Conservation (phyloP, 1,284 basidiomycete genomes). For the Trametes hirsuta region DNA sequence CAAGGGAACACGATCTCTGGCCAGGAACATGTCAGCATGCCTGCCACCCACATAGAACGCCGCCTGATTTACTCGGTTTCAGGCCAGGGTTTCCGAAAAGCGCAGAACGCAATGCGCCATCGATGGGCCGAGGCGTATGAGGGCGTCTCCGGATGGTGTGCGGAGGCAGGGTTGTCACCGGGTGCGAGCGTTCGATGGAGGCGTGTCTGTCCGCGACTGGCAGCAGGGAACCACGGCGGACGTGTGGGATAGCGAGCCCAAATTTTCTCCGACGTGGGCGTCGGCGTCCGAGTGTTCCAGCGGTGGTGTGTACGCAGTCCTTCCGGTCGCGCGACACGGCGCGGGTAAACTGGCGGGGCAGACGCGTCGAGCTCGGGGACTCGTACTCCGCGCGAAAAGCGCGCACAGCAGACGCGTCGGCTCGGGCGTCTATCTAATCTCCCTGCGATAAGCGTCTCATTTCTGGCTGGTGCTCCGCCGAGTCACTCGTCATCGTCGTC, state of each 20-base stretch:
- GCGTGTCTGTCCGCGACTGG: constrained; percentile 4
- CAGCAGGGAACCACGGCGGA: neutral
- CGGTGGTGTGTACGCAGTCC: neutral
- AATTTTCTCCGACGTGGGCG: constrained; percentile 5
- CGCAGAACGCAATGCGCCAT: constrained; percentile 14
- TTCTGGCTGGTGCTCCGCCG: neutral
- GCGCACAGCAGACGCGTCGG: neutral
- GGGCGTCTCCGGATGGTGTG: no score
- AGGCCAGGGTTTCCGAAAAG: constrained; percentile 1
- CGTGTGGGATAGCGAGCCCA: constrained; percentile 1
- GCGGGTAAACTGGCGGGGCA: neutral
- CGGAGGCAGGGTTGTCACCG: no score
- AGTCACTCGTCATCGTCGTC: neutral
- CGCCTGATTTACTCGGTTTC: constrained; percentile 16
- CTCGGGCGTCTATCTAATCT: constrained; percentile 22
- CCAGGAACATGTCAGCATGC: constrained; percentile 23
- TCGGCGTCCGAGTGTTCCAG: constrained; percentile 4
- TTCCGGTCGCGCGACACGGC: neutral
- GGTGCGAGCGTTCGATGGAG: neutral
- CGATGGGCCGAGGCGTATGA: constrained; percentile 6
- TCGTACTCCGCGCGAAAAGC: neutral
- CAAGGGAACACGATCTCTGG: constrained; percentile 20
- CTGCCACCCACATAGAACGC: constrained; percentile 3
- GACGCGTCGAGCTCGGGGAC: neutral
- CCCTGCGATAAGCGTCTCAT: neutral